Percentiles rank a stretch among this genome's conserved stretches.
phyloP scores from a whole-genome alignment of 2,329 filamentous ascomycete species.

The Fusarium mangiferae region DNA sequence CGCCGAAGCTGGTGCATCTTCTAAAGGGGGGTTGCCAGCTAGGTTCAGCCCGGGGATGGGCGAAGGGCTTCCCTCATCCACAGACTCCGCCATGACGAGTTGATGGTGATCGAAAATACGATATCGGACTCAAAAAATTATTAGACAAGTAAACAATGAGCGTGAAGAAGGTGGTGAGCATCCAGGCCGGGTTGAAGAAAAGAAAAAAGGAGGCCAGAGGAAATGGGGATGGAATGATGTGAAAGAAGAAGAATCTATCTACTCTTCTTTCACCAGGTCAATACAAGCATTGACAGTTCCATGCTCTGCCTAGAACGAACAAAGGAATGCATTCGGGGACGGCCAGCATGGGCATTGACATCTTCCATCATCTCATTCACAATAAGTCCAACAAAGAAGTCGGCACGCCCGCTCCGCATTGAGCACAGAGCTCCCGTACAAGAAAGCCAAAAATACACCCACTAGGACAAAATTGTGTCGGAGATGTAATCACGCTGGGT shows the following conservation, averaged over 20 bases:
- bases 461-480: background rate
- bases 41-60: background rate
- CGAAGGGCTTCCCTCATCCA: background rate
- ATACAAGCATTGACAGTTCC: background rate
- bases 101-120: background rate
- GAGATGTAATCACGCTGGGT: background rate
- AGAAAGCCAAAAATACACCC: background rate
- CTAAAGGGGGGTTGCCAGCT: background rate
- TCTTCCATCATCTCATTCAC: constrained; percentile 2
- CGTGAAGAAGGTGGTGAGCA: background rate
- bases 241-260: background rate
- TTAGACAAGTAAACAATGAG: background rate
- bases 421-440: background rate
- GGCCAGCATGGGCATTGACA: constrained; percentile 5
- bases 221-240: background rate
- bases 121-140: background rate
- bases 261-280: background rate
- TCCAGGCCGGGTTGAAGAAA: background rate
- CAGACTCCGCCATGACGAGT: constrained; percentile 15
- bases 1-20: background rate
- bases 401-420: constrained; percentile 6
- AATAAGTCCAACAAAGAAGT: constrained; percentile 39
- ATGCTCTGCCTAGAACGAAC: constrained; percentile 16
- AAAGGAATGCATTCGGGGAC: background rate
- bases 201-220: background rate